Evolutionary conservation across 2,329 filamentous ascomycete genomes (phyloP).

Genomic region (Pestalotiopsis fici): DNA sequence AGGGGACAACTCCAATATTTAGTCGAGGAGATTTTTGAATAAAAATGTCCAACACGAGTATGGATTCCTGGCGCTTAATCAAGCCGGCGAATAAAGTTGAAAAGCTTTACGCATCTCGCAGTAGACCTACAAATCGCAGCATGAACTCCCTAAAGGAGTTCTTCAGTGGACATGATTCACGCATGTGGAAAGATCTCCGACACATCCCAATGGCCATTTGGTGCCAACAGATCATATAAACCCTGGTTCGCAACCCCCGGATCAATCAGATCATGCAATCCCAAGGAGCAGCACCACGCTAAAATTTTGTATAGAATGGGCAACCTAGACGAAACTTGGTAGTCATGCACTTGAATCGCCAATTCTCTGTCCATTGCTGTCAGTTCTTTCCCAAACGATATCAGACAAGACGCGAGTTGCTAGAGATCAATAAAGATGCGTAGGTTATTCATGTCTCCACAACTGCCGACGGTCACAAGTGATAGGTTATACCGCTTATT

Average conservation of each 20-base stretch:
- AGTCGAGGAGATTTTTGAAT: too few species aligned
- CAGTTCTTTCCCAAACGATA: not conserved
- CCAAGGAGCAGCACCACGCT: too few species aligned
- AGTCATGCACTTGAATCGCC: not conserved
- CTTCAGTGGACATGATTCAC: not conserved
- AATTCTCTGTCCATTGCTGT: not conserved
- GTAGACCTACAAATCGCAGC: not conserved
- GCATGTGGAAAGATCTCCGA: not conserved
- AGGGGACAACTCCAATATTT: too few species aligned
- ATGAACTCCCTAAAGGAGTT: not conserved
- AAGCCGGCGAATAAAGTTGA: too few species aligned
- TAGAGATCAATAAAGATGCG: too few species aligned
- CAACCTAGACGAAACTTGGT: not conserved
- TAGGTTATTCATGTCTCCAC: too few species aligned
- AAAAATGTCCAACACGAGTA: too few species aligned
- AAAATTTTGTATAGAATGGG: not conserved
- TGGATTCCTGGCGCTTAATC: too few species aligned
- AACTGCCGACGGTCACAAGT: too few species aligned
- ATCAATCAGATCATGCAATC: not conserved
- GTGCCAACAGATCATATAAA: not conserved
- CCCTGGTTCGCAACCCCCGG: not conserved
- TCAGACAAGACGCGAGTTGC: not conserved
- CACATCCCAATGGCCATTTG: not conserved
- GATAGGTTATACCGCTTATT: too few species aligned
- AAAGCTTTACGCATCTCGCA: not conserved